phyloP scores from a whole-genome alignment of 495 filamentous ascomycete species.

The Pyronema domesticum region DNA sequence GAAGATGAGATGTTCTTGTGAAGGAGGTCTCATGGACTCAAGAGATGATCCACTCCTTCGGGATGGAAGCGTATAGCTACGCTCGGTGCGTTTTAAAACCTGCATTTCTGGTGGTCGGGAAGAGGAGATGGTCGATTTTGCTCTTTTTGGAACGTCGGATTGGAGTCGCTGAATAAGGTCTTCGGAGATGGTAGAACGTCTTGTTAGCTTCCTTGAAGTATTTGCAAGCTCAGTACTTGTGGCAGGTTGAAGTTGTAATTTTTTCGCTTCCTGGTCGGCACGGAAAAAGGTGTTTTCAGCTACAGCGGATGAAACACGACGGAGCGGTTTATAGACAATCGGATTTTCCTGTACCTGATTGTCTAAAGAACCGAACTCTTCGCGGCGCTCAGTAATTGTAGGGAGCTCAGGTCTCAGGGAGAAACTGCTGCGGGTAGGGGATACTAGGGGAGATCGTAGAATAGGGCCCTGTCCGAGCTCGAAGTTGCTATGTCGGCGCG shows the following conservation, averaged over 20 bases:
- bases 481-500: background rate
- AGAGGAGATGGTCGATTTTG: background rate
- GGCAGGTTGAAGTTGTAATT: background rate
- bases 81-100: conserved; percentile 21
- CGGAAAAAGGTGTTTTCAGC: background rate
- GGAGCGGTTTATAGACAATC: background rate
- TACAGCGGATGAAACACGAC: background rate
- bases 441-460: background rate
- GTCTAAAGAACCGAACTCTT: background rate
- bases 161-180: conserved; percentile 14
- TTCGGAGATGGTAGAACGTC: conserved; percentile 16
- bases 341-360: background rate
- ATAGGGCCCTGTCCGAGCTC: background rate
- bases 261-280: background rate
- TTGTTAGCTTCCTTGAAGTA: background rate
- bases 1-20: conserved; percentile 21
- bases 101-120: conserved; percentile 13
- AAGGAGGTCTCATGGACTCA: background rate
- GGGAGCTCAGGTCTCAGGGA: conserved; percentile 4
- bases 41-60: conserved; percentile 18
- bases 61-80: conserved; percentile 9
- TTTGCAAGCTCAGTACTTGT: background rate
- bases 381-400: conserved; percentile 6
- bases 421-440: background rate
- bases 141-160: background rate